Percentiles rank a stretch among this genome's conserved stretches.
Conservation (phyloP, 1,284 basidiomycete genomes). For the Tylopilus sp. region DNA sequence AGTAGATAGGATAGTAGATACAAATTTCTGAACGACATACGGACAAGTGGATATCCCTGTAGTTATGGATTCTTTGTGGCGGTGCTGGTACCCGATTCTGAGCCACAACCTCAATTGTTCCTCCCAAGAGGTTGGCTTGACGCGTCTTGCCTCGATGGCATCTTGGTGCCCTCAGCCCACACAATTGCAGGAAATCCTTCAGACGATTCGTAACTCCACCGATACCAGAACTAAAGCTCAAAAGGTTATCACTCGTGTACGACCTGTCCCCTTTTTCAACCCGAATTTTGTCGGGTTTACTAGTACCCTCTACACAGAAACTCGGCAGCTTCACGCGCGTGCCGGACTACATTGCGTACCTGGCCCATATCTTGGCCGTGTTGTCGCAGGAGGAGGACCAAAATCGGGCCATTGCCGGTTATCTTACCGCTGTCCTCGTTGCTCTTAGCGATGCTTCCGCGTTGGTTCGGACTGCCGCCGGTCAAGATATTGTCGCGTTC, state of each 20-base stretch:
- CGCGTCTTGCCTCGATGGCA: conserved; percentile 54
- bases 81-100: too few relatives aligned
- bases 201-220: conserved; percentile 86
- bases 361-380: conserved; percentile 91
- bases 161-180: conserved; percentile 81
- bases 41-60: background rate
- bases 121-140: too few relatives aligned
- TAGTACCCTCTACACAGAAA: conserved; percentile 74
- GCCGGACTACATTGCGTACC: conserved; percentile 97
- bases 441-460: conserved; percentile 84
- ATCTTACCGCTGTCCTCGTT: conserved; percentile 83
- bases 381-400: conserved; percentile 89
- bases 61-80: too few relatives aligned
- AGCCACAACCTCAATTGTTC: too few relatives aligned
- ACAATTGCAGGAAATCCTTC: conserved; percentile 86
- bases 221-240: conserved; percentile 79
- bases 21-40: conserved; percentile 41
- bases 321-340: conserved; percentile 89
- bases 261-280: conserved; percentile 34
- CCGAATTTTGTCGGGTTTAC: conserved; percentile 35
- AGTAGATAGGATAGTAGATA: conserved; percentile 55
- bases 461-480: conserved; percentile 93
- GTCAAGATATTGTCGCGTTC: conserved; percentile 90
- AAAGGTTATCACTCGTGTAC: conserved; percentile 80
- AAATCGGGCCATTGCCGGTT: conserved; percentile 95